phyloP scores from a whole-genome alignment of 495 filamentous ascomycete species.

The Filosporella fistucella region DNA sequence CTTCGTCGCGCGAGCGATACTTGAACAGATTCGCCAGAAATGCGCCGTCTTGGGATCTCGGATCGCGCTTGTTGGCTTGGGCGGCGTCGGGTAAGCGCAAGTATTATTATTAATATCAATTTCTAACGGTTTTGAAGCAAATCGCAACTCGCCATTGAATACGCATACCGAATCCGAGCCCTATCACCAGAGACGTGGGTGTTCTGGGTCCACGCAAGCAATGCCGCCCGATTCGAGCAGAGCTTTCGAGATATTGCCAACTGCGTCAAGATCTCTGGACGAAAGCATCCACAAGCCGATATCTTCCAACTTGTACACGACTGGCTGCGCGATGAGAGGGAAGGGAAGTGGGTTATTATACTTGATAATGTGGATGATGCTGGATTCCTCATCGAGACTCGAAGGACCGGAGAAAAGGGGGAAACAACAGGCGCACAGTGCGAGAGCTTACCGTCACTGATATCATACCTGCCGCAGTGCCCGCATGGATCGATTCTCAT shows the following conservation, averaged over 20 bases:
- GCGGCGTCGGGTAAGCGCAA: conserved; percentile 22
- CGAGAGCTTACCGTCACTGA: conserved; percentile 11
- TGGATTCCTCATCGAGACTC: conserved; percentile 21
- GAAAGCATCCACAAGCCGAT: conserved; percentile 33
- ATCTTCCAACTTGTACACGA: conserved; percentile 34
- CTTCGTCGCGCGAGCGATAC: conserved; percentile 29
- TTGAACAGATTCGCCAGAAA: conserved; percentile 27
- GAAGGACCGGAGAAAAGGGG: conserved; percentile 11
- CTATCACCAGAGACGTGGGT: conserved; percentile 38
- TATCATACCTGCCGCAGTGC: conserved; percentile 26
- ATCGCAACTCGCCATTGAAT: conserved; percentile 27
- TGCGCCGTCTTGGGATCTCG: conserved; percentile 23
- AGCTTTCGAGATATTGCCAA: conserved; percentile 36
- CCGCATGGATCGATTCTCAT: conserved; percentile 34
- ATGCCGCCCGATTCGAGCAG: conserved; percentile 33
- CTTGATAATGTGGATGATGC: conserved; percentile 40
- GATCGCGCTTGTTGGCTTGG: conserved; percentile 25
- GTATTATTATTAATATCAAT: conserved; percentile 1
- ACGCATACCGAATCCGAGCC: conserved; percentile 30
- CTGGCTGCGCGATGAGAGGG: conserved; percentile 31
- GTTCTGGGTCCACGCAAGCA: conserved; percentile 46
- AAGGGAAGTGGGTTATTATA: conserved; percentile 41
- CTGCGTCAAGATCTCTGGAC: conserved; percentile 28
- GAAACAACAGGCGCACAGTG: conserved; percentile 11
- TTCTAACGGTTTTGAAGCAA: conserved; percentile 22